Evolutionary conservation across 23 red algal species (phyloP), one percentile per base, ranked within the genome.

Genomic region (Gracilariopsis chorda): DNA sequence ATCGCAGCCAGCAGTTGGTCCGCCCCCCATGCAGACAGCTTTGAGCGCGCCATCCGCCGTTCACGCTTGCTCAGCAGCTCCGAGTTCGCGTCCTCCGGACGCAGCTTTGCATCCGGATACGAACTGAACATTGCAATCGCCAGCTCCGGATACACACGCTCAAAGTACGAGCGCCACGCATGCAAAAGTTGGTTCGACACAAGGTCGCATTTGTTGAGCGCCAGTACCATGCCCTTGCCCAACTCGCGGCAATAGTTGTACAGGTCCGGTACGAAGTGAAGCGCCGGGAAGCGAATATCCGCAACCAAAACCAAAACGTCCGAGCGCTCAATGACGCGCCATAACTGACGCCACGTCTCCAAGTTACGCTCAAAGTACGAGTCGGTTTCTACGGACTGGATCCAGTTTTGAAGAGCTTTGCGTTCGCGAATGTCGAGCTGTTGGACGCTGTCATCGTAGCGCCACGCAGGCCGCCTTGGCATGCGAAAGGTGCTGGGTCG

Each of bases 311-410:
- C 43, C 23, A 99, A n/a, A 24, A 99, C 79, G 39, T 99, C 93
- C 17, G 84, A 92, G 5, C 86, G 82, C 55, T 99, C 97, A 40
- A 94, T 81, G 19, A 99, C 97, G 23, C 97, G 88, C 97, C 97
- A 99, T 30, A 99, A 64, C 77, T 99, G 97, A 17, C 97, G 90
- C 97, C 97, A 99, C 29, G 93, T 94, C 69, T 99, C 88, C 48
- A 96, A 77, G 40, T 99, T 99, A 36, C 90, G 86, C 75, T 99
- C 97, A 80, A 93, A 99, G 80, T 80, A 94, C 35, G 80, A 70
- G 17, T 51, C 70, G 24, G 79, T 55, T 34, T 86, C 81, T 48
- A 62, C 81, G 41, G 57, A 44, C 8, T 63, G 65, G 8, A 71
- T 62, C 91, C 91, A 94, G 35, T 20, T 51, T 11, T 56, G 65